Percentiles rank a stretch among this genome's conserved stretches.
phyloP scores from a whole-genome alignment of 768 basidiomycete genomes.

The Psilocybe sp. region DNA sequence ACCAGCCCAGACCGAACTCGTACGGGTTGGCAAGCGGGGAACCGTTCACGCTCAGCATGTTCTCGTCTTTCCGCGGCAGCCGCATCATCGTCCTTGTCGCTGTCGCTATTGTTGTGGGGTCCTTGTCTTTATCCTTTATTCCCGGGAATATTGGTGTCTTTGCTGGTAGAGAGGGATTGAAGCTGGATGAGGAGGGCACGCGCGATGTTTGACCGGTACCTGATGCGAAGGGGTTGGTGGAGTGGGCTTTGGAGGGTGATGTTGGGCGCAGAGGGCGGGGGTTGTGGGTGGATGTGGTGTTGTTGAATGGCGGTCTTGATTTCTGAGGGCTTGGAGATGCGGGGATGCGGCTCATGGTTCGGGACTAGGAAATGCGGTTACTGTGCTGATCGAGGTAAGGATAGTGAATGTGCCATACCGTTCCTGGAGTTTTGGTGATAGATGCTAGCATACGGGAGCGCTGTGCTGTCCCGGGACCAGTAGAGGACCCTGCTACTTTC shows the following conservation, averaged over 20 bases:
- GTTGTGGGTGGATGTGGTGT: conserved; percentile 26
- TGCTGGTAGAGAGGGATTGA: conserved; percentile 66
- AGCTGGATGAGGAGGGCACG: conserved; percentile 63
- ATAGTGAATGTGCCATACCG: conserved; percentile 24
- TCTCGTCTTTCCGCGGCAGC: conserved; percentile 71
- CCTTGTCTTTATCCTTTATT: conserved; percentile 8
- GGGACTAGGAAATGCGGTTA: conserved; percentile 22
- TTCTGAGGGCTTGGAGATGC: conserved; percentile 47
- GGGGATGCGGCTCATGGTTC: conserved; percentile 30
- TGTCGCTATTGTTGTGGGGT: too few species aligned
- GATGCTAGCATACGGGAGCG: conserved; percentile 38
- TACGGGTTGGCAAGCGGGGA: conserved; percentile 81
- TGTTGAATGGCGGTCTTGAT: conserved; percentile 42
- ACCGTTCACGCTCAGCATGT: conserved; percentile 78
- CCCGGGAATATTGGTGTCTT: conserved; percentile 55
- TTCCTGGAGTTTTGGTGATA: conserved; percentile 40
- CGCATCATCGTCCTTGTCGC: conserved; percentile 40
- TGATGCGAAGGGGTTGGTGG: conserved; percentile 24
- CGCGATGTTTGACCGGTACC: conserved; percentile 21
- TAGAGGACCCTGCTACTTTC: conserved; percentile 48
- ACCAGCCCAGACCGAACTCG: conserved; percentile 61
- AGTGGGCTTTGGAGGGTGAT: conserved; percentile 50
- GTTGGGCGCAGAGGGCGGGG: conserved; percentile 38
- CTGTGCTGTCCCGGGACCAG: conserved; percentile 52
- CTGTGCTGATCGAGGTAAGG: neutral